Base-by-base conservation (phyloP, 352 stramenopile species). In the Phytophthora melonis region DNA sequence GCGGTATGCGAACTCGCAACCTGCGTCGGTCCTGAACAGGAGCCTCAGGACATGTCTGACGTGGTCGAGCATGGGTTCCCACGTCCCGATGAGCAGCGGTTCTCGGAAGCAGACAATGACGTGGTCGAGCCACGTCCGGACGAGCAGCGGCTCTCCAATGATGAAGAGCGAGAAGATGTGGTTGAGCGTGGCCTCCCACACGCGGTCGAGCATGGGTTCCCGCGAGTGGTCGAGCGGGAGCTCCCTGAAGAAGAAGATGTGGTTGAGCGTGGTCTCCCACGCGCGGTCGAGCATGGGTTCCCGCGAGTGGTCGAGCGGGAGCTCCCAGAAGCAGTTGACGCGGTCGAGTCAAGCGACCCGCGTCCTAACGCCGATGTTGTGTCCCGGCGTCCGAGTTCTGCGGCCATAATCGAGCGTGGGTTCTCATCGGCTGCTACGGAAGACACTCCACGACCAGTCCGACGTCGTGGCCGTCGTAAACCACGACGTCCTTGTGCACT, bases 21-120 rank as follows among this genome's bases (percentile, higher is more conserved):
- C 11, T 67, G 41, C 27, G 47, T 36, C 45, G 30, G 34, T 60
- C 59, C 23, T 67, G 70, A 65, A 54, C 66, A 23, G 36, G 52
- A 55, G 58, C 4, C 55, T 76, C 63, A 74, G 23, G 57, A 68
- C 25, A 50, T 34, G 9, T 56, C 18, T 27, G 27, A 70, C 39
- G 55, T 30, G 67, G 55, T 68, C 36, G 67, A 75, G 62, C 59
- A 77, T 9, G n/a, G 59, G 39, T 54, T 70, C 54, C 23, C 72
- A 30, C 63, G 45, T 65, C 36, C 36, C 36, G 36, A 45, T 18
- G 36, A 45, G 7, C 36, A 45, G 36, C 7, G 36, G 36, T 45
- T 45, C 13, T 45, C 36, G 36, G 36, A 18, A 45, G 36, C 36
- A 45, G 36, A 45, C 36, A 45, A 45, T 45, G 36, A 45, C 36